These are phyloP conservation scores for Aspergillus olivimuriae DNA, from an alignment of 495 filamentous ascomycete genomes.

Conservation along the genomic window DNA sequence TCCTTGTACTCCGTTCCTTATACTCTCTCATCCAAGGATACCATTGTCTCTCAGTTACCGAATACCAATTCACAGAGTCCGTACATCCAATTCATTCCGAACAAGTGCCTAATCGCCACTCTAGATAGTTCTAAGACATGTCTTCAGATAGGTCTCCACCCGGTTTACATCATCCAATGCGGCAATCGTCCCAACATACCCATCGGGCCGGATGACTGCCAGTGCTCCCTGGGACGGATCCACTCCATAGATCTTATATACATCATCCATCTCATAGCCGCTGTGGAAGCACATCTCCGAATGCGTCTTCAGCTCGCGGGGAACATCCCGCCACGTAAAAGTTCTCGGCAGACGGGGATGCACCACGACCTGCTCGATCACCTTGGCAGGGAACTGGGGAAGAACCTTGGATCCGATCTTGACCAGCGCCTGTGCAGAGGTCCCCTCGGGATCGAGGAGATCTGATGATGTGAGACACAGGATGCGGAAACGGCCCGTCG, in stretches of 20 bases:
- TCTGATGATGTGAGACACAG: constrained; percentile 34
- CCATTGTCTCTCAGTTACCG: neutral
- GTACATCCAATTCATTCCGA: neutral
- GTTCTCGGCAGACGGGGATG: constrained; percentile 46
- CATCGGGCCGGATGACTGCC: constrained; percentile 58
- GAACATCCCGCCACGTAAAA: constrained; percentile 53
- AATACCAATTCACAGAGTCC: too few species aligned
- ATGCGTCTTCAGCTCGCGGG: constrained; percentile 49
- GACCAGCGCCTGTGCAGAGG: constrained; percentile 24
- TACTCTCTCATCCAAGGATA: too few species aligned
- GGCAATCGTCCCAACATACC: constrained; percentile 56
- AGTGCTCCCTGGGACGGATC: constrained; percentile 52
- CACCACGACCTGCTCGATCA: constrained; percentile 56
- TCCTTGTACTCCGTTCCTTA: too few species aligned
- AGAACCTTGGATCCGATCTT: constrained; percentile 35
- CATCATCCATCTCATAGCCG: constrained; percentile 61
- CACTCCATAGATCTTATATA: constrained; percentile 59
- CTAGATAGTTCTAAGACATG: constrained; percentile 17
- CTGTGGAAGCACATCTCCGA: constrained; percentile 55
- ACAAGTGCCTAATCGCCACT: too few species aligned
- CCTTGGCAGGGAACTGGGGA: constrained; percentile 31
- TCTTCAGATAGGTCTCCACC: constrained; percentile 29
- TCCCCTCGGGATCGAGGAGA: constrained; percentile 22
- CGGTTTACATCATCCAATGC: constrained; percentile 46
- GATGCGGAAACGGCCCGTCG: constrained; percentile 44